phyloP scores from a whole-genome alignment of 176 grass and related monocot species.

The Eragrostis nindensis region DNA sequence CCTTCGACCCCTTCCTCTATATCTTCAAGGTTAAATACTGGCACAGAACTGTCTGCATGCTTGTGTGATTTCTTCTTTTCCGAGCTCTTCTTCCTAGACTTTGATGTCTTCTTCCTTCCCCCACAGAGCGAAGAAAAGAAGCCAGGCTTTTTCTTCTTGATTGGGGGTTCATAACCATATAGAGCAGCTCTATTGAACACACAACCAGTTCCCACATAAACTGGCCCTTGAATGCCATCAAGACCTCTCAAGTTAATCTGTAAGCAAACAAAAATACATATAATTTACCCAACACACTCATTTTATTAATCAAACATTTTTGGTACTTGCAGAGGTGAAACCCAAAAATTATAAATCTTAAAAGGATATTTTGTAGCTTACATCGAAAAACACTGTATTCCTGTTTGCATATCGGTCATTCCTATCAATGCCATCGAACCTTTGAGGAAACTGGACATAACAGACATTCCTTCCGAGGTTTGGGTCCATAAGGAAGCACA shows the following conservation, averaged over 20 bases:
- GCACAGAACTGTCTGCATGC: constrained; percentile 81
- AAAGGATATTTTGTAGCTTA: constrained; percentile 50
- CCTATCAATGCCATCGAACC: constrained; percentile 92
- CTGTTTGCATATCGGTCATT: constrained; percentile 98
- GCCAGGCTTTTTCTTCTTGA: constrained; percentile 68
- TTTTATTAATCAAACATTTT: constrained; percentile 9
- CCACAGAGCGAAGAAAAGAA: constrained; percentile 80
- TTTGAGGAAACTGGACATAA: constrained; percentile 97
- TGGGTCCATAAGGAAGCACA: constrained; percentile 99
- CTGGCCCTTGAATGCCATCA: constrained; percentile 92
- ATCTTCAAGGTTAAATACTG: constrained; percentile 97
- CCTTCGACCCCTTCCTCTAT: constrained; percentile 98
- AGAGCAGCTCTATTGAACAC: constrained; percentile 95
- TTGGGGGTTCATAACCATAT: constrained; percentile 95
- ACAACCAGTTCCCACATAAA: constrained; percentile 98
- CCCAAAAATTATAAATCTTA: not conserved
- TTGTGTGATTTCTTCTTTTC: constrained; percentile 93
- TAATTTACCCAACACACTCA: constrained; percentile 34
- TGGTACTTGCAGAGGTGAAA: not conserved
- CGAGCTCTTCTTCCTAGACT: constrained; percentile 70
- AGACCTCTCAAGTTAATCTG: constrained; percentile 99
- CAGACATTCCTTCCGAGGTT: constrained; percentile 90
- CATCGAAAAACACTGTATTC: constrained; percentile 98
- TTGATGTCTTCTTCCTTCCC: constrained; percentile 68
- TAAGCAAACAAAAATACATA: constrained; percentile 39